Percentiles rank a stretch among this genome's conserved stretches.
These are phyloP conservation scores for Phytopythium chamaehyphon DNA, from an alignment of 352 stramenopile species.

Conservation along the genomic window DNA sequence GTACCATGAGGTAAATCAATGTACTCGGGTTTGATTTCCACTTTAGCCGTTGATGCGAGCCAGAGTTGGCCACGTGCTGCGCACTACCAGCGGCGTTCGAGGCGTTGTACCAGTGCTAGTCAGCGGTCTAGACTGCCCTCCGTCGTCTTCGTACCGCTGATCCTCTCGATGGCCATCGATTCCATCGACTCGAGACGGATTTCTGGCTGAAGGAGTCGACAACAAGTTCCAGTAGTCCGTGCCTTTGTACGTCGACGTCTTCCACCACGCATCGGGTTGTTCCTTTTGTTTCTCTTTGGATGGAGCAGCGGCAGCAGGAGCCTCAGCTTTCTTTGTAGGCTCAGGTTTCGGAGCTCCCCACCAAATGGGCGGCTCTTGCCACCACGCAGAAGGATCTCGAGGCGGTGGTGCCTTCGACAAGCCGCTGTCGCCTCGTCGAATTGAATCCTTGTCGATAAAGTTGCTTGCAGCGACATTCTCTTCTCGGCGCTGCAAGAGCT, in stretches of 20 bases:
- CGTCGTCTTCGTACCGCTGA: constrained; percentile 1
- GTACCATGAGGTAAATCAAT: background rate
- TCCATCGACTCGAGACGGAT: constrained; percentile 9
- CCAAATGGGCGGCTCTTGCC: constrained; percentile 59
- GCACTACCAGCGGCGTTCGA: constrained; percentile 29
- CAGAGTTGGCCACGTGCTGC: constrained; percentile 35
- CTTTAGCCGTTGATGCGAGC: background rate
- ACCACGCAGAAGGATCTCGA: constrained; percentile 42
- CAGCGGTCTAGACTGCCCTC: background rate
- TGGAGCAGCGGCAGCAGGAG: background rate
- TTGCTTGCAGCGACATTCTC: background rate
- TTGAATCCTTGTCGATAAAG: background rate
- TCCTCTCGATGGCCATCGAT: constrained; percentile 9
- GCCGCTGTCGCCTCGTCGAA: background rate
- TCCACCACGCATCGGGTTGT: constrained; percentile 60
- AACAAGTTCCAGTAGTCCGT: constrained; percentile 43
- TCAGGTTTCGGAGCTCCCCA: constrained; percentile 43
- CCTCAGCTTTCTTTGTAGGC: constrained; percentile 7
- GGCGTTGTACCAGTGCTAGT: constrained; percentile 8
- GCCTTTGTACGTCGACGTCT: constrained; percentile 65
- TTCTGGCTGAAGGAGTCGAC: constrained; percentile 10
- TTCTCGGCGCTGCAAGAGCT: constrained; percentile 32
- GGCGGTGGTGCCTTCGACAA: constrained; percentile 2
- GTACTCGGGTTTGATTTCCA: too few relatives aligned
- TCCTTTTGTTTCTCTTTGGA: constrained; percentile 11